These are phyloP conservation scores for Zychaea mexicana DNA, from an alignment of 371 early-diverging fungal species.

Conservation along the genomic window DNA sequence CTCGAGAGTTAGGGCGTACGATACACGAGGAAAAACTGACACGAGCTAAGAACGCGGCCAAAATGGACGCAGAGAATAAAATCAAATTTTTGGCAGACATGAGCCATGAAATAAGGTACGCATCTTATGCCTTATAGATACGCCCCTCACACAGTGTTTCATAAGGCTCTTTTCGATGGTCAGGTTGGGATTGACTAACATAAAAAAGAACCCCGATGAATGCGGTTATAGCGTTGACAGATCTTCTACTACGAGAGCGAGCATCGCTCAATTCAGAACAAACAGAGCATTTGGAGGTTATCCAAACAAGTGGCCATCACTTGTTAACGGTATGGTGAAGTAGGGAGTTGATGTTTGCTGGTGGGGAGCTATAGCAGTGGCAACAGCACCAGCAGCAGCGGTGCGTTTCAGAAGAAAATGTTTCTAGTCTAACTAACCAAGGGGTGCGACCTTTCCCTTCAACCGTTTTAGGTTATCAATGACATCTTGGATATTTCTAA, in stretches of 20 bases:
- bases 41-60: constrained; percentile 51
- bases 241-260: constrained; percentile 55
- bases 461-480: constrained; percentile 52
- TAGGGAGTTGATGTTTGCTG: no score
- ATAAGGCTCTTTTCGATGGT: no score
- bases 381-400: no score
- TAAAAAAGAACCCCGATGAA: constrained; percentile 59
- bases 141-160: no score
- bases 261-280: constrained; percentile 53
- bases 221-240: constrained; percentile 63
- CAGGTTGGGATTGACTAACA: no score
- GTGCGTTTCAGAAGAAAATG: neutral
- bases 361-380: no score
- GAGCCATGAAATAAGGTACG: constrained; percentile 54
- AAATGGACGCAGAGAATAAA: constrained; percentile 60
- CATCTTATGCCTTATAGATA: neutral
- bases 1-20: constrained; percentile 50
- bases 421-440: no score
- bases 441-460: neutral
- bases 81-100: constrained; percentile 64
- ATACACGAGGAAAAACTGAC: constrained; percentile 45
- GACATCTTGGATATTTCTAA: constrained; percentile 64
- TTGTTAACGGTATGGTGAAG: constrained; percentile 48
- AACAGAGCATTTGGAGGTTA: constrained; percentile 57
- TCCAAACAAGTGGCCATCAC: constrained; percentile 65